These are phyloP conservation scores for Pythium oligandrum DNA, from an alignment of 352 stramenopile species.

Conservation along the genomic window DNA sequence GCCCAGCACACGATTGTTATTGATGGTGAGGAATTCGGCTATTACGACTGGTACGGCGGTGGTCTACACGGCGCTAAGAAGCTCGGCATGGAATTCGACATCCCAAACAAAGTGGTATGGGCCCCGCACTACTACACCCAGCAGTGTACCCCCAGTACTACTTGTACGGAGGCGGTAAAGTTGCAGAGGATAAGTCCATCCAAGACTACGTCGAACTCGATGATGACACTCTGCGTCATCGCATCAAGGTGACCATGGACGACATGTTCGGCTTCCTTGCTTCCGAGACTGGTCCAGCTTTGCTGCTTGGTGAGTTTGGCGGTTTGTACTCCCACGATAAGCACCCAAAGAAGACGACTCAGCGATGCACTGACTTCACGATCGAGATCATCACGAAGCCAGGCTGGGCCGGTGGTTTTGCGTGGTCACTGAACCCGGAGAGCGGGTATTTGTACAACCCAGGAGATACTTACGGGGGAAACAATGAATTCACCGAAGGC, in stretches of 20 bases:
- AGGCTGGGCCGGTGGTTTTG: constrained; percentile 52
- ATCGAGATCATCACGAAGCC: constrained; percentile 50
- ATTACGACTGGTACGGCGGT: constrained; percentile 67
- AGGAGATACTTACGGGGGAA: constrained; percentile 20
- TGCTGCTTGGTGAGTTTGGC: constrained; percentile 65
- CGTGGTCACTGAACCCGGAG: constrained; percentile 73
- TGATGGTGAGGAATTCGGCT: constrained; percentile 37
- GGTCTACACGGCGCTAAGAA: constrained; percentile 35
- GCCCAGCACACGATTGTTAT: constrained; percentile 36
- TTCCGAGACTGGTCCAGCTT: constrained; percentile 31
- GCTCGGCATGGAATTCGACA: constrained; percentile 36
- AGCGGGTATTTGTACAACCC: constrained; percentile 62
- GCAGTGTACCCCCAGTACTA: constrained; percentile 62
- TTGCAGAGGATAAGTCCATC: constrained; percentile 16
- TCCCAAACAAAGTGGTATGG: constrained; percentile 67
- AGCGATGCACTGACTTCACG: constrained; percentile 49
- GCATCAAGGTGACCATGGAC: constrained; percentile 45
- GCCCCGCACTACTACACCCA: constrained; percentile 73
- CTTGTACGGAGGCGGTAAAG: constrained; percentile 43
- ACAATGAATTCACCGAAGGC: constrained; percentile 34
- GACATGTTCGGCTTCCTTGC: constrained; percentile 66
- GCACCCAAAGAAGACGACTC: constrained; percentile 51
- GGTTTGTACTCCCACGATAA: constrained; percentile 51
- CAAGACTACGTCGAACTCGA: constrained; percentile 41
- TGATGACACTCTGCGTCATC: constrained; percentile 30